Evolutionary conservation across 306 rosid species (phyloP).

Genomic region (Pterocarpus macrocarpus): DNA sequence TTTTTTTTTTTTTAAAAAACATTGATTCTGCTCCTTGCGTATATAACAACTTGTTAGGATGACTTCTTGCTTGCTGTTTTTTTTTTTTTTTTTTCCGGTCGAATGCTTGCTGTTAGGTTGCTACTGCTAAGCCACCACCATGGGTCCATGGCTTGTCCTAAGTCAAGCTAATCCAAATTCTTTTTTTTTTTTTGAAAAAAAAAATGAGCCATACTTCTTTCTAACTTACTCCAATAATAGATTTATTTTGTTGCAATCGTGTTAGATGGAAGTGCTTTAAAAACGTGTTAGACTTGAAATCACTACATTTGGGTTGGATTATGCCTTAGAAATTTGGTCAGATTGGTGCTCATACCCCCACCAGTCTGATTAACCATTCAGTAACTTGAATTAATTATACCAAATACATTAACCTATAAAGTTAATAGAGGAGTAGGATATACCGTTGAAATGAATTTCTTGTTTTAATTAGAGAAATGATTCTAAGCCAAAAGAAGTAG

Average conservation of each 20-base stretch:
- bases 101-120: conserved; percentile 30
- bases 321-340: neutral
- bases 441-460: neutral
- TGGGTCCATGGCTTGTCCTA: neutral
- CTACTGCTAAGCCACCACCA: conserved; percentile 40
- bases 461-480: neutral
- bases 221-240: conserved; percentile 3
- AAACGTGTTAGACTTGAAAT: neutral
- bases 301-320: neutral
- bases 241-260: neutral
- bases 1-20: neutral
- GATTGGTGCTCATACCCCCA: neutral
- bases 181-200: no score
- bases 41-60: no score
- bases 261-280: neutral
- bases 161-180: neutral
- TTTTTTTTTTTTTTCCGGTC: no score
- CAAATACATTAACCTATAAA: neutral
- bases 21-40: no score
- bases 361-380: neutral
- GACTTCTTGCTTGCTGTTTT: neutral
- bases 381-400: conserved; percentile 2
- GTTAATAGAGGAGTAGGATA: neutral
- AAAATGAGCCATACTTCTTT: neutral
- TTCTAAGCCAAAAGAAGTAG: neutral